Conservation (phyloP, 345 rosid species). For the Boechera stricta region DNA sequence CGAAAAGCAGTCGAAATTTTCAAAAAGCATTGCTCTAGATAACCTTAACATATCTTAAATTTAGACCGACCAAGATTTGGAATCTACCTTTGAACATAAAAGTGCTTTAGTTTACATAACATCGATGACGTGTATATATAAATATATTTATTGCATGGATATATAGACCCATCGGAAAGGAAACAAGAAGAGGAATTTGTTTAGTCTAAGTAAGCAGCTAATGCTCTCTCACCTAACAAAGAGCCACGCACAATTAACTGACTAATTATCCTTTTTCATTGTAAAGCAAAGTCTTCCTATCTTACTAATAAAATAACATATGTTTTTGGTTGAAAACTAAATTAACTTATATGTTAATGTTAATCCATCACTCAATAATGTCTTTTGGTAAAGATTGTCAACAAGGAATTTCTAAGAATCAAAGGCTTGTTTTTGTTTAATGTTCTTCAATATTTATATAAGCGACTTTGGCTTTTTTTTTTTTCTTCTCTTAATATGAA, state of each 20-base stretch:
- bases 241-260: background rate
- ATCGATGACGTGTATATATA: background rate
- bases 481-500: too few species aligned
- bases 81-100: background rate
- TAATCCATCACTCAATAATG: too few species aligned
- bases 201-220: slow-evolving; percentile 2
- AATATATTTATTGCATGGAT: background rate
- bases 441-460: background rate
- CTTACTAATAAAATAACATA: background rate
- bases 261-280: background rate
- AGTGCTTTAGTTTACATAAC: background rate
- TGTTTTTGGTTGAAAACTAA: background rate
- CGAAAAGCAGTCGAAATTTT: background rate
- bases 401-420: background rate
- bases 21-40: slow-evolving; percentile 11
- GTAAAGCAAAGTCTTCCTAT: background rate
- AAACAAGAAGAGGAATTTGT: background rate
- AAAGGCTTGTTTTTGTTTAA: background rate
- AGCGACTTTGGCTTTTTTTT: background rate
- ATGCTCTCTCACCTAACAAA: slow-evolving; percentile 11
- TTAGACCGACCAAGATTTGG: slow-evolving; percentile 16
- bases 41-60: slow-evolving; percentile 7
- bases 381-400: background rate
- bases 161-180: background rate
- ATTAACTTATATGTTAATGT: background rate